A percentile compares a stretch with the other conserved stretches of the same genome.
These are phyloP conservation scores for Toxoplasma gondii DNA, from an alignment of 169 alveolate species.

Conservation along the genomic window DNA sequence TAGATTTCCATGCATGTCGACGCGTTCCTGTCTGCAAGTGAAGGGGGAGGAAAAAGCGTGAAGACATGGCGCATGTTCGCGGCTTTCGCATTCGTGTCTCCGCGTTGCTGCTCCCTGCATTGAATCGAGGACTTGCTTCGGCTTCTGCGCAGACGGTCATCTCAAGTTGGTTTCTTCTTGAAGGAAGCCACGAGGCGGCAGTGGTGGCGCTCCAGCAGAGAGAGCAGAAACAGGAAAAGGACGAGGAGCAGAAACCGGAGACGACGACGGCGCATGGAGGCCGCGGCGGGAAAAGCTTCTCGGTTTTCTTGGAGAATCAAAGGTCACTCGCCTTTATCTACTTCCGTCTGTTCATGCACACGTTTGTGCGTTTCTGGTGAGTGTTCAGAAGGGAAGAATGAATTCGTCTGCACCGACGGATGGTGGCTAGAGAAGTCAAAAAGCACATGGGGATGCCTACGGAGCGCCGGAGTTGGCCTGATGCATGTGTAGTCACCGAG, in stretches of 20 bases:
- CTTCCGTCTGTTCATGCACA: constrained; percentile 28
- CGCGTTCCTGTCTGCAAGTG: too few relatives aligned
- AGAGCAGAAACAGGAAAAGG: neutral
- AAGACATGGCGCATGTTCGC: too few relatives aligned
- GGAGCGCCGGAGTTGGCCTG: too few relatives aligned
- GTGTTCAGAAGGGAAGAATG: neutral
- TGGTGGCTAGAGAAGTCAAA: too few relatives aligned
- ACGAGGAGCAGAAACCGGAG: neutral
- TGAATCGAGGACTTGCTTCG: too few relatives aligned
- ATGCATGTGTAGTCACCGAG: too few relatives aligned
- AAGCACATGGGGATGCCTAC: too few relatives aligned
- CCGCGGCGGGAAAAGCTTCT: neutral
- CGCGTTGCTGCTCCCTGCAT: too few relatives aligned
- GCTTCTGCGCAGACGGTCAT: neutral
- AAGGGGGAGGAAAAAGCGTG: too few relatives aligned
- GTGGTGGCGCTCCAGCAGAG: constrained; percentile 14
- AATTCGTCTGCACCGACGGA: neutral
- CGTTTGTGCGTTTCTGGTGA: neutral
- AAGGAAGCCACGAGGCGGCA: neutral
- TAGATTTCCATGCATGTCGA: too few relatives aligned
- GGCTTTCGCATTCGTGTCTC: too few relatives aligned
- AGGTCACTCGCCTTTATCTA: neutral
- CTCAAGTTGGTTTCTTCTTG: neutral
- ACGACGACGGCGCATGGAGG: neutral
- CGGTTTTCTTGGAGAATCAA: neutral